Conservation (phyloP, 2,329 filamentous ascomycete genomes). For the Exophiala sideris region DNA sequence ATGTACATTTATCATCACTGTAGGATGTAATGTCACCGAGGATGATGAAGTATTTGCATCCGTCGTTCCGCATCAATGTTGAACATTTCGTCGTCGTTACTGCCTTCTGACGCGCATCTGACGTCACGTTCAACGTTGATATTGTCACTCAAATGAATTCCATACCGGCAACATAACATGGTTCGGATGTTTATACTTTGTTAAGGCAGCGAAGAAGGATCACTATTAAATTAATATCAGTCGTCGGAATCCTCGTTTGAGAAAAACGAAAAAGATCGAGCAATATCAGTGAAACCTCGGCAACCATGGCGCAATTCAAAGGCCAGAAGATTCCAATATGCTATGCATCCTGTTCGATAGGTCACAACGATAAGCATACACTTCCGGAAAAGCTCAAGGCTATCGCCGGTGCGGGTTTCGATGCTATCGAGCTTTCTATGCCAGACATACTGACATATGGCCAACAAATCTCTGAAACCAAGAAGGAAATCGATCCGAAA, state of each 20-base stretch:
- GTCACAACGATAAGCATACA: slow-evolving; percentile 33
- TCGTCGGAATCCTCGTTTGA: too few relatives aligned
- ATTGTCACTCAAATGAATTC: background rate
- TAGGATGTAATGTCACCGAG: background rate
- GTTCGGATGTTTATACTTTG: background rate
- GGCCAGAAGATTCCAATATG: slow-evolving; percentile 35
- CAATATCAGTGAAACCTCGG: background rate
- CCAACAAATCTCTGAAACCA: slow-evolving; percentile 41
- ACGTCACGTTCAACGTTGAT: slow-evolving; percentile 7
- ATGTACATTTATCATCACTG: too few relatives aligned
- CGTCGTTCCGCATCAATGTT: too few relatives aligned
- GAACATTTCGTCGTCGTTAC: background rate
- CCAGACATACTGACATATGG: slow-evolving; percentile 67
- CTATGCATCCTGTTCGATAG: slow-evolving; percentile 45
- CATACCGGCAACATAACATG: background rate
- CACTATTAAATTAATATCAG: too few relatives aligned
- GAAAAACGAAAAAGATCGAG: background rate
- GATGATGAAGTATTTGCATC: background rate
- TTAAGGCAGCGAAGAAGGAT: too few relatives aligned
- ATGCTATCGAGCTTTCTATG: slow-evolving; percentile 70
- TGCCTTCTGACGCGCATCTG: slow-evolving; percentile 9
- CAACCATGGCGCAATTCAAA: slow-evolving; percentile 17
- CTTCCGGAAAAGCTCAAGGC: slow-evolving; percentile 40
- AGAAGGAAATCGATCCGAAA: slow-evolving; percentile 51
- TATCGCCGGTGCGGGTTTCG: slow-evolving; percentile 46